Evolutionary conservation across 352 stramenopile species (phyloP), one percentile per base, ranked within the genome.

Genomic region (Globisporangium polare): DNA sequence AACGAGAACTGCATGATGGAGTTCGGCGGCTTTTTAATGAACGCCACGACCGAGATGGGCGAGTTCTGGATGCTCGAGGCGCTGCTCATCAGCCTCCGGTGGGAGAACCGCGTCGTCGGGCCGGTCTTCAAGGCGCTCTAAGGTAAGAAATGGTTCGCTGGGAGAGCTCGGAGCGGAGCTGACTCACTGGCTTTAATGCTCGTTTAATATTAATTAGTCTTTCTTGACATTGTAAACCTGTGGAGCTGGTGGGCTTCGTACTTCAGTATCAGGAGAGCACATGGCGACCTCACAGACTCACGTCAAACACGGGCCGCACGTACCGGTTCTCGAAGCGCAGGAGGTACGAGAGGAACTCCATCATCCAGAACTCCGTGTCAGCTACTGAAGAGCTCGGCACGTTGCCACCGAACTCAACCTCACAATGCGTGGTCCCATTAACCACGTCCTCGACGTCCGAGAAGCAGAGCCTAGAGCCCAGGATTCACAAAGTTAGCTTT

Each of bases 281-380:
- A 8, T 35, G 13, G n/a, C n/a, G 1, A 7, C 18, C 26, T 17
- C 9, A 26, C 13, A 64, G 26, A 4, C 47, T 56, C 7, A 78
- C 51, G 20, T 66, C 60, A 29, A 79, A 79, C 9, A 72, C 46
- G 1, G 68, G 67, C 6, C 56, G 62, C 39, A 79, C 62, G 9
- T 66, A 63, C 39, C 53, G 53, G 33, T 73, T 72, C 63, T 79
- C 63, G 47, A 76, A 86, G 7, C 77, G 77, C 47, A 88, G 65
- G 12, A 77, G 74, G 24, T 88, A 77, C 35, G 83, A 71, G 37
- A 88, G 67, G 22, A 87, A 73, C 56, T 90, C 78, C 27, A 88
- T 70, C 75, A 90, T 85, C 77, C 81, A 90, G 67, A 39, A 59
- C 31, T 54, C 53, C 2, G 39, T 54, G 12, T 56, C 52, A 13